Evolutionary conservation across 192 early-diverging fungal species (phyloP), one percentile per base, ranked within the genome.

Genomic region (Powellomyces hirtus): DNA sequence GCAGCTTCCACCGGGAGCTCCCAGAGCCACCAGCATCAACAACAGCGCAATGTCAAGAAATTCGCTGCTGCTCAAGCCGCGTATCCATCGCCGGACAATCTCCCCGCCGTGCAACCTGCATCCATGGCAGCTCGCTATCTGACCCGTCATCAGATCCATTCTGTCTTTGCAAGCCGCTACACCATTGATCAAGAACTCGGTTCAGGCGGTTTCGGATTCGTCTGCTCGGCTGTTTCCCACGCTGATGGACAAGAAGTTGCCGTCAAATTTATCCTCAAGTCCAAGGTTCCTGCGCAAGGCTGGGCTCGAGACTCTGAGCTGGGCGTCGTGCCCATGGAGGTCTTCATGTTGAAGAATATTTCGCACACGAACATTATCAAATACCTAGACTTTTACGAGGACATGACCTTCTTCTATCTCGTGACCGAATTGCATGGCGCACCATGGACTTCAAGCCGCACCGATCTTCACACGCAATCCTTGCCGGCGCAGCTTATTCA

Each of bases 171-270:
- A 10, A 55, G 30, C 16, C 49, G 35, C 11, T 75, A 75, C 56
- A 11, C 22, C 26, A 22, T 75, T 0, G 74, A 59, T 35, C 65
- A 75, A 78, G 87, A 90, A 62, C 85, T 92, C 31, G 91, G 91
- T 6, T 79, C 70, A 33, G 91, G 91, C 52, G 91, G 90, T 26
- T 90, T 89, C 68, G 91, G 91, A 3, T 90, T 91, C 72, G 91
- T 92, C 0, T 77, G 85, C n/a, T 80, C 82, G 24, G 86, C 83
- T 13, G 68, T 75, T 14, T 53, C 84, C 4, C 24, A 50, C 0
- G n/a, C 11, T 1, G 77, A 81, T 63, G 31, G 38, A 6, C 14
- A 35, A 6, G 45, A 45, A 14, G 77, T 85, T 11, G 84, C 84
- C 18, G 70, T 75, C 63, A 85, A 85, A 72, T 84, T 85, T 55